Evolutionary conservation across 2,329 filamentous ascomycete species (phyloP).

Genomic region (Trichoderma sp.): DNA sequence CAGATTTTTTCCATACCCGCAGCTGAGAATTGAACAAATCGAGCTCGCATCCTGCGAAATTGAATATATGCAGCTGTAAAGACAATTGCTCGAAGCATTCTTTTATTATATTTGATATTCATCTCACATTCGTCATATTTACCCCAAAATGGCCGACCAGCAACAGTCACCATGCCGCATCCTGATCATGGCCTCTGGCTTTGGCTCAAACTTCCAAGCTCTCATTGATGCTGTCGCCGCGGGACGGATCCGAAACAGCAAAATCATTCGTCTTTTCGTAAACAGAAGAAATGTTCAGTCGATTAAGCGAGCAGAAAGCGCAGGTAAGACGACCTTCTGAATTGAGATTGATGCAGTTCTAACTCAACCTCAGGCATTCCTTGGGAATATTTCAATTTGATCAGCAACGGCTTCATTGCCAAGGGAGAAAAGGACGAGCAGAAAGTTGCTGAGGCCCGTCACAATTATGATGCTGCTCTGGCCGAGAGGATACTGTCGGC

Average conservation of each 20-base stretch:
- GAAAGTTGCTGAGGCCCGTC: conserved; percentile 61
- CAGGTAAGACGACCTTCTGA: conserved; percentile 33
- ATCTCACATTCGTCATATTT: too few species aligned
- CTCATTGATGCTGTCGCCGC: conserved; percentile 57
- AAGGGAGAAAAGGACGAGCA: conserved; percentile 64
- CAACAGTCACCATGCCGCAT: conserved; percentile 50
- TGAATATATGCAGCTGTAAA: neutral
- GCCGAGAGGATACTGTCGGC: conserved; percentile 64
- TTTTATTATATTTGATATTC: too few species aligned
- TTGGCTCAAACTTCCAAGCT: conserved; percentile 78
- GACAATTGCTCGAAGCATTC: neutral
- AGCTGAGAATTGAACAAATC: neutral
- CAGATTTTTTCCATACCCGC: neutral
- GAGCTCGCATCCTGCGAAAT: neutral
- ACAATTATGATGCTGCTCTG: conserved; percentile 75
- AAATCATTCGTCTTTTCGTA: conserved; percentile 52
- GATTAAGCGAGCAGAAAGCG: conserved; percentile 50
- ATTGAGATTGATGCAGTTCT: too few species aligned
- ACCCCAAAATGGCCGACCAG: conserved; percentile 26
- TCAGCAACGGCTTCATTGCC: conserved; percentile 67
- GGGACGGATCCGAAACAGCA: conserved; percentile 46
- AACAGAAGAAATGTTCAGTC: conserved; percentile 56
- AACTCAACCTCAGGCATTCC: conserved; percentile 56
- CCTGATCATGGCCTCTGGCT: conserved; percentile 72
- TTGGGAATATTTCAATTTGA: conserved; percentile 79